These are phyloP conservation scores for Amphicarpaea edgeworthii DNA, from an alignment of 306 rosid genomes.

Conservation along the genomic window DNA sequence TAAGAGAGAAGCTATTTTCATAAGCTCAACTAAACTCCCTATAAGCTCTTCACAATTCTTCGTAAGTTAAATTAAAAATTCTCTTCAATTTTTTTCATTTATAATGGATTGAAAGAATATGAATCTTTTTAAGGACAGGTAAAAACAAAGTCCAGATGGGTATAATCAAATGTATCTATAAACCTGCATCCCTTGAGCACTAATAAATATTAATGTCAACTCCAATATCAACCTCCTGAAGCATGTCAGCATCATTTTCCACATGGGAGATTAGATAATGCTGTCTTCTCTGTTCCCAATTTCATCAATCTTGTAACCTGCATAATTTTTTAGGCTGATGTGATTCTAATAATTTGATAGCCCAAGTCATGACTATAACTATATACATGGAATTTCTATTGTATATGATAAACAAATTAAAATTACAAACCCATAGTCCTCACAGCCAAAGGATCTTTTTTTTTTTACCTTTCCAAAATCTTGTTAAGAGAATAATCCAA, in stretches of 20 bases:
- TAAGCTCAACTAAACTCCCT: too few species aligned
- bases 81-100: too few species aligned
- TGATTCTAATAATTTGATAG: conserved; percentile 40
- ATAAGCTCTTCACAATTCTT: too few species aligned
- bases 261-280: conserved; percentile 81
- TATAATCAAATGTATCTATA: conserved; percentile 27
- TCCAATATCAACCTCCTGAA: conserved; percentile 95
- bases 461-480: conserved; percentile 51
- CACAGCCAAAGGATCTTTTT: too few species aligned
- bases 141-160: neutral
- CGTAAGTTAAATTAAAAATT: too few species aligned
- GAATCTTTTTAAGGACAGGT: neutral
- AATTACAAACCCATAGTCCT: conserved; percentile 44
- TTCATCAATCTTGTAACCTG: conserved; percentile 88
- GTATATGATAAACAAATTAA: neutral
- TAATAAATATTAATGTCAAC: conserved; percentile 93
- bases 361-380: neutral
- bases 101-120: too few species aligned
- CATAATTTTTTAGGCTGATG: conserved; percentile 35
- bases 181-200: conserved; percentile 98
- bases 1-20: too few species aligned
- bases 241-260: conserved; percentile 96
- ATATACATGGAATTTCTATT: too few species aligned
- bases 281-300: conserved; percentile 70
- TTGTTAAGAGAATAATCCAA: conserved; percentile 69